These are phyloP conservation scores for Buddleja alternifolia DNA, from an alignment of 257 asterid species.

Conservation along the genomic window DNA sequence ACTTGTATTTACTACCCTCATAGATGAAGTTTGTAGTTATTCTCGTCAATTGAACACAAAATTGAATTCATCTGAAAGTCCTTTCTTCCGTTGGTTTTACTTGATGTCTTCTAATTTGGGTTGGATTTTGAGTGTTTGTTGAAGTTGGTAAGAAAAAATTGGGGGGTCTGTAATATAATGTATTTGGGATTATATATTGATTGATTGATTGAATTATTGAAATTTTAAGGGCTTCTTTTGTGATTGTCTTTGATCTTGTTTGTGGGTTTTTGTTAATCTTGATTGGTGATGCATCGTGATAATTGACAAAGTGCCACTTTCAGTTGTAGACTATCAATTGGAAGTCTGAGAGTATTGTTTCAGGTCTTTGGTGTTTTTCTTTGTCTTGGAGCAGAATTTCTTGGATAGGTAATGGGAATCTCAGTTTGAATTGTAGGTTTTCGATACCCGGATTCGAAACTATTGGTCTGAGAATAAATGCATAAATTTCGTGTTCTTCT, in stretches of 20 bases:
- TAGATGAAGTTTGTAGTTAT: neutral
- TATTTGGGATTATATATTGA: neutral
- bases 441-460: constrained; percentile 10
- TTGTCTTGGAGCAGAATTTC: neutral
- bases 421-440: constrained; percentile 13
- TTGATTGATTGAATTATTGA: constrained; percentile 14
- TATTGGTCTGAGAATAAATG: constrained; percentile 1
- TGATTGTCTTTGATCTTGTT: constrained; percentile 32
- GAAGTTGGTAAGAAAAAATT: constrained; percentile 18
- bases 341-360: neutral
- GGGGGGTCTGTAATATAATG: constrained; percentile 13
- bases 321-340: constrained; percentile 21
- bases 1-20: constrained; percentile 25
- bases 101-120: constrained; percentile 14
- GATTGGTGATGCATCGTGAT: constrained; percentile 26
- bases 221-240: constrained; percentile 21
- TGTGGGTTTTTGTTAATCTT: constrained; percentile 32
- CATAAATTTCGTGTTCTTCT: neutral
- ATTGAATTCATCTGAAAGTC: constrained; percentile 12
- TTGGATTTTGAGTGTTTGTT: constrained; percentile 15
- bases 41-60: constrained; percentile 13
- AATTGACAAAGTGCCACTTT: constrained; percentile 15
- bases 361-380: neutral
- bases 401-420: neutral
- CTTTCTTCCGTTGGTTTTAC: constrained; percentile 28